Evolutionary conservation across 2,329 filamentous ascomycete genomes (phyloP), one percentile per base, ranked within the genome.

Genomic region (Penicillium occitanis): DNA sequence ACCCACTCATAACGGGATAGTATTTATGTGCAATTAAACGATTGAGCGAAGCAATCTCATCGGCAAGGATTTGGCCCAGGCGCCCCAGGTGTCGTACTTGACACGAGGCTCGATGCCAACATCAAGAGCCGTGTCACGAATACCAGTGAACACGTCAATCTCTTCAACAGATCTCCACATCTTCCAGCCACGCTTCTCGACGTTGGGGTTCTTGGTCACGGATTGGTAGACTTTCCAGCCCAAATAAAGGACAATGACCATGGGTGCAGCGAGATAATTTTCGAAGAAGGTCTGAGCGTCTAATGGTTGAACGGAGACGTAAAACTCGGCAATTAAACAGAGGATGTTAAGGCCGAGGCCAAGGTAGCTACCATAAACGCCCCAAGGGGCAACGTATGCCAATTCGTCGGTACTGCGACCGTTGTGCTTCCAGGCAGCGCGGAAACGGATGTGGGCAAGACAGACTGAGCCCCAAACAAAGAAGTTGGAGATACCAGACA

Each of bases 391-490:
- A 46, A 78, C 77, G 80, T 88, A 91, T 0, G 88, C 86, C 3
- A 91, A 84, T 72, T 89, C 87, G n/a, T 89, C 86, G 3, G 89
- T 74, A 1, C 80, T 82, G 71, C 85, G 86, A 28, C 87, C 87
- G 65, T 88, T 82, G 17, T 70, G 57, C n/a, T 62, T 75, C 88
- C 88, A 90, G 0, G 87, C 88, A 4, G 72, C 69, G 44, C 88
- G 87, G 83, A 89, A 90, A 22, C 89, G 87, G 72, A 91, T 90
- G 71, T 91, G 89, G 2, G 87, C 83, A 19, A 88, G 74, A 73
- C 87, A 89, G 71, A 90, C 88, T 55, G 84, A 87, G 25, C 82
- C 86, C 88, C 88, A 90, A 17, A 87, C 86, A 75, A 89, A 90
- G 53, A 90, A 82, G 28, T 86, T 83, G 13, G 85, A 84, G 1